Conservation (phyloP, 441 rosid genomes). For the Gossypium armourianum region DNA sequence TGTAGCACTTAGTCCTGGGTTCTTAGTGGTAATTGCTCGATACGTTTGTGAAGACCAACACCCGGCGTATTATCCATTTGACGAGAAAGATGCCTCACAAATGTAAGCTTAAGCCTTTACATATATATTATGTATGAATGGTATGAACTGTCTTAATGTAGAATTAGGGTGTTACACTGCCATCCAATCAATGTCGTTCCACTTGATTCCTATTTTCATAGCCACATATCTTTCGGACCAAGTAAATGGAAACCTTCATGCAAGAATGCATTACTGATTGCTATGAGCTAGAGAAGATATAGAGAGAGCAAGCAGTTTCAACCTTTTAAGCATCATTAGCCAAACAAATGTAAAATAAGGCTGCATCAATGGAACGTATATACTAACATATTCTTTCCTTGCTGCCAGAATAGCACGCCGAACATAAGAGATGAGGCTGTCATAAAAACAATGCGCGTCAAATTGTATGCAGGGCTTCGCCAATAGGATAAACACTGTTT, state of each 20-base stretch:
- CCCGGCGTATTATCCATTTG: no score
- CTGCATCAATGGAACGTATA: not conserved
- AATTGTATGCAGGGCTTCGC: slow-evolving; percentile 61
- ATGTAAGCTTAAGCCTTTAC: no score
- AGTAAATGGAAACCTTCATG: not conserved
- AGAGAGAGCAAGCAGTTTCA: not conserved
- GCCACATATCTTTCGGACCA: no score
- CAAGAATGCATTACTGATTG: not conserved
- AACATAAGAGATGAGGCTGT: slow-evolving; percentile 26
- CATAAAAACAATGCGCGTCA: slow-evolving; percentile 34
- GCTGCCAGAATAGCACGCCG: slow-evolving; percentile 56
- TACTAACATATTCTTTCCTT: slow-evolving; percentile 42
- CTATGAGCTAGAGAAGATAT: not conserved
- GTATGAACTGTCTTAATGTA: no score
- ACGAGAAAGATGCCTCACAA: no score
- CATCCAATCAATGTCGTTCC: no score
- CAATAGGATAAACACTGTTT: slow-evolving; percentile 59
- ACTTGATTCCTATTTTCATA: no score
- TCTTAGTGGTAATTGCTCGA: no score
- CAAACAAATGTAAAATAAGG: not conserved
- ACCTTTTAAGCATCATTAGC: not conserved
- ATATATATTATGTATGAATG: no score
- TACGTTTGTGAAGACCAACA: no score
- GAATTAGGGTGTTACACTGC: no score
- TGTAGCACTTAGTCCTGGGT: no score